These are phyloP conservation scores for Mycosphaerella arachidis DNA, from an alignment of 2,329 filamentous ascomycete genomes.

Conservation along the genomic window DNA sequence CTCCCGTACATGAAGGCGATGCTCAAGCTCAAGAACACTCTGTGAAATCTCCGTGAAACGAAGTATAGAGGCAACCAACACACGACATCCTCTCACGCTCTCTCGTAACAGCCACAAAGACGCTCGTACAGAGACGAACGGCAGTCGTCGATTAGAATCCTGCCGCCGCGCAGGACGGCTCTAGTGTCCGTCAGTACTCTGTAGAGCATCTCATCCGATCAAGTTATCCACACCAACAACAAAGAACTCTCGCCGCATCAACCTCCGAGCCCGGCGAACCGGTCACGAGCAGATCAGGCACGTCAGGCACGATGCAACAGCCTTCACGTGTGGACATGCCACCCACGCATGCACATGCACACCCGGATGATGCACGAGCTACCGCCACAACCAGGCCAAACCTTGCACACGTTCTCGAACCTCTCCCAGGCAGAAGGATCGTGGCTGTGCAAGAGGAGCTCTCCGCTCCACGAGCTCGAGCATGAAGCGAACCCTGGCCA, in stretches of 20 bases:
- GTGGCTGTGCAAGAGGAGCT: constrained; percentile 1
- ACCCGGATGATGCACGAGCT: not conserved
- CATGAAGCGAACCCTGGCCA: not conserved
- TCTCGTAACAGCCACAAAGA: not conserved
- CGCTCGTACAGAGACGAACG: not conserved
- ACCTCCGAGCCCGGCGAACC: not conserved
- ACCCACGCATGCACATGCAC: not conserved
- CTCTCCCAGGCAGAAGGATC: not conserved
- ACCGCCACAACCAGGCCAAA: not conserved
- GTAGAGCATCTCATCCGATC: not conserved
- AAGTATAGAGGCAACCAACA: not conserved
- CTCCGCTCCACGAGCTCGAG: not conserved
- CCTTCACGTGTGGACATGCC: not conserved
- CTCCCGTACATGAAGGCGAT: not conserved
- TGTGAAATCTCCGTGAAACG: not conserved
- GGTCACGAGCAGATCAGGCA: not conserved
- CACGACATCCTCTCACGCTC: not conserved
- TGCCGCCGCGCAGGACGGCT: not conserved
- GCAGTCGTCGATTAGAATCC: not conserved
- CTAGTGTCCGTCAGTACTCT: not conserved
- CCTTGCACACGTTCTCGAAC: not conserved
- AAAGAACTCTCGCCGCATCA: not conserved
- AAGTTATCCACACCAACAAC: not conserved
- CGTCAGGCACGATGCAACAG: not conserved
- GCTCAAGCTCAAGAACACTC: not conserved